Evolutionary conservation across 2,329 filamentous ascomycete genomes (phyloP), one percentile per base, ranked within the genome.

Genomic region (Hypoxylon sp.): DNA sequence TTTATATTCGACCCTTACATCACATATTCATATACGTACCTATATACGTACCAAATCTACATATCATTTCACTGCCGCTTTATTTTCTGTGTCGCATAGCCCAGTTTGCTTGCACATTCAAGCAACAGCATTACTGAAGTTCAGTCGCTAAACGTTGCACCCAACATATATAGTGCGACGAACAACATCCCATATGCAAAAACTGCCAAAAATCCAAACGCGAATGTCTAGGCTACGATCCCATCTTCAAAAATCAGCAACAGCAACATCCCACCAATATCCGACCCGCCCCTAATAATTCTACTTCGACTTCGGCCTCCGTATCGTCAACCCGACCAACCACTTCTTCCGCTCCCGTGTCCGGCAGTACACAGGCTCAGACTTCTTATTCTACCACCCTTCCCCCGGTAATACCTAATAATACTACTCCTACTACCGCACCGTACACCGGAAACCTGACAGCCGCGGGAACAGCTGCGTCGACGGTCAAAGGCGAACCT

Each of bases 181-280:
- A 99, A 85, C 90, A 90, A 68, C 94, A 97, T 81, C 96, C 96
- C 22, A 90, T 91, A 67, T 99, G 96, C 85, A 91, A 94, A 82
- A 94, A 96, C 78, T 96, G 93, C 83, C 91, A 91, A 78, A 96
- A 96, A 80, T 94, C 92, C 73, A 96, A 95, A 82, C 92, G 93
- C 77, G 92, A 95, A 76, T 96, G 93, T 77, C 79, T 94, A 53
- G 93, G 93, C 61, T 96, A 96, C 87, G 93, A 96, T 77, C 92
- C 93, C 39, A 93, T 95, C 76, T 96, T 95, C 83, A 93, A 94
- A 81, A 88, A 88, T 72, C 88, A 91, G 75, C 73, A 74, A 39
- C 75, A 72, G 31, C 76, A 77, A 44, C 88, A 90, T 58, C 91
- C 91, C 31, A 86, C 91, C 52, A 87, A 90, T 70, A 91, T 94